These are phyloP conservation scores for Ceratobasidium sp. DNA, from an alignment of 1,284 basidiomycete species.

Conservation along the genomic window DNA sequence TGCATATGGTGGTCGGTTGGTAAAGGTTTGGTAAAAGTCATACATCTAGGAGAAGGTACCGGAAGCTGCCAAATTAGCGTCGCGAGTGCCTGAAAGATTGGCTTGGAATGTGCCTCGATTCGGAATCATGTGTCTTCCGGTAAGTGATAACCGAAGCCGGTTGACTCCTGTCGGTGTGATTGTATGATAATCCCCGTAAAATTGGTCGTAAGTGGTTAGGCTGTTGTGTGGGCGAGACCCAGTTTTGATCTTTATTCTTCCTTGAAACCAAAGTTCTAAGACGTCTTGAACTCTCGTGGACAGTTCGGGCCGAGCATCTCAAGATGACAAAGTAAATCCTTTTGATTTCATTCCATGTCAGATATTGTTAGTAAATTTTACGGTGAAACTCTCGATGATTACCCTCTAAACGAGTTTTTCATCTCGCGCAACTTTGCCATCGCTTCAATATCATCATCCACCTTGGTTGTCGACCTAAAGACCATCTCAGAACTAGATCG, in stretches of 20 bases:
- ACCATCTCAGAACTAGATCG: constrained; percentile 24
- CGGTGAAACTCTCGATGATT: constrained; percentile 14
- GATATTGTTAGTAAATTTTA: not conserved
- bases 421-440: constrained; percentile 83
- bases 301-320: not conserved
- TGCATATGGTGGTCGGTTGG: constrained; percentile 14
- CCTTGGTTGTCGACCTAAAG: constrained; percentile 65
- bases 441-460: constrained; percentile 66
- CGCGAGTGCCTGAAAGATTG: constrained; percentile 20
- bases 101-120: constrained; percentile 1
- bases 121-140: constrained; percentile 14
- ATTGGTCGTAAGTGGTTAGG: not conserved
- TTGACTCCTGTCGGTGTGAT: not conserved
- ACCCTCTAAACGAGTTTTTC: constrained; percentile 85
- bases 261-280: not conserved
- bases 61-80: constrained; percentile 35
- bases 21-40: not conserved
- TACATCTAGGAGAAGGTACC: constrained; percentile 38
- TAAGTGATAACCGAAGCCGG: constrained; percentile 21
- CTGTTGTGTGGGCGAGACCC: not conserved
- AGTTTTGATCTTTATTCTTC: not conserved
- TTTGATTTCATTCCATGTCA: constrained; percentile 6
- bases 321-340: not conserved
- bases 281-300: not conserved
- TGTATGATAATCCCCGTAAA: not conserved